phyloP scores from a whole-genome alignment of 2,329 filamentous ascomycete genomes.

The Achaetomium macrosporum region DNA sequence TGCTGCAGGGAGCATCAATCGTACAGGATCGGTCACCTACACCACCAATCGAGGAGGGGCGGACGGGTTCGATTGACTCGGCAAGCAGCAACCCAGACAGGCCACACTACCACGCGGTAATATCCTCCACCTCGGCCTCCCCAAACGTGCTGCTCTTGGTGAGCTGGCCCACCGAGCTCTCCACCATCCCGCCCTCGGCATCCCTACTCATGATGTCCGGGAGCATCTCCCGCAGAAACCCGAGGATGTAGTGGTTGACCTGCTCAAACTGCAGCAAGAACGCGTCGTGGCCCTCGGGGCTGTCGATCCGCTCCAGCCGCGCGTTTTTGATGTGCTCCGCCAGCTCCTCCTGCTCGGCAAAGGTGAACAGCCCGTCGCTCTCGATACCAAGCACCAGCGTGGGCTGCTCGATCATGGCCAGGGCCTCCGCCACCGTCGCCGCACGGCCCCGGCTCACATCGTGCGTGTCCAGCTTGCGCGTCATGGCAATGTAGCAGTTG shows the following conservation, averaged over 20 bases:
- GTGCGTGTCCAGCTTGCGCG: constrained; percentile 94
- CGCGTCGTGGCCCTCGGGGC: constrained; percentile 90
- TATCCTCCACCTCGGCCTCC: constrained; percentile 92
- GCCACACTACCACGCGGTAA: constrained; percentile 76
- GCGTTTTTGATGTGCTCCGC: constrained; percentile 74
- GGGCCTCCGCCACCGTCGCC: constrained; percentile 63
- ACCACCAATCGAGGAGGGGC: not conserved
- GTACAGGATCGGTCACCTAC: too few species aligned
- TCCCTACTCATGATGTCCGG: constrained; percentile 79
- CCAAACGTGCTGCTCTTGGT: constrained; percentile 90
- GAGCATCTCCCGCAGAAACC: constrained; percentile 74
- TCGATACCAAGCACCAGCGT: constrained; percentile 90
- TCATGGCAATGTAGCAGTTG: constrained; percentile 99
- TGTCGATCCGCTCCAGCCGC: constrained; percentile 79
- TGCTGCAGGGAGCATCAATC: too few species aligned
- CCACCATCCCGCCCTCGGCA: constrained; percentile 40
- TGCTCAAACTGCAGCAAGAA: constrained; percentile 97
- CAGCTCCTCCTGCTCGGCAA: constrained; percentile 91
- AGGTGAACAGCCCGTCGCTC: constrained; percentile 92
- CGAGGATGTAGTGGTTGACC: constrained; percentile 81
- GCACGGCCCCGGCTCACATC: constrained; percentile 79
- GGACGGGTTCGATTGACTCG: not conserved
- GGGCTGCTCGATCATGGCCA: constrained; percentile 80
- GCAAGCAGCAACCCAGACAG: not conserved
- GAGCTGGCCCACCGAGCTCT: constrained; percentile 52